Base-by-base conservation (phyloP, 2,329 filamentous ascomycete genomes). In the Diaporthe citri region DNA sequence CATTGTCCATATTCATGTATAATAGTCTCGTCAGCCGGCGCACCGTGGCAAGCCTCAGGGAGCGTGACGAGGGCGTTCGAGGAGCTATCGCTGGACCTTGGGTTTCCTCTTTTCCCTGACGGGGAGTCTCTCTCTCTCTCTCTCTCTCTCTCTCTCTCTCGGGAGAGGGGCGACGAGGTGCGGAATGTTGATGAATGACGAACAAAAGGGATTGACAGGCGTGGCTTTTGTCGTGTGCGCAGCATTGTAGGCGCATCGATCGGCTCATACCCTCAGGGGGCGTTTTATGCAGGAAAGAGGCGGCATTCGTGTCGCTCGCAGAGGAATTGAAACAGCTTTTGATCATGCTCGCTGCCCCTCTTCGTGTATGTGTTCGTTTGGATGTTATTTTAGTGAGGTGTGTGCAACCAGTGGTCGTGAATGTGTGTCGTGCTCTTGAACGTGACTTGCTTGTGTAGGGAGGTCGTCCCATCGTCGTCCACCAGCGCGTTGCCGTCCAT, bases 1-100 rank as follows among this genome's bases (percentile, higher is more conserved):
- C 46, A 52, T 13, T 64, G 64, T 67, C 64, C 64, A 71, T 71
- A 60, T 31, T 43, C 69, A 31, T 71, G 69, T 67, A 67, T 67
- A 67, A 67, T 67, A 67, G 1, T 67, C 46, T 52, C 64, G 46
- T 52, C 46, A 22, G 64, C 64, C n/a, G 31, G 46, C 64, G 34
- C 64, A 28, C 31, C 64, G 34, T 20, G 34, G 31, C 64, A 52
- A 67, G 31, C 31, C 64, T 52, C 43, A 52, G 46, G 41, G 46
- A 52, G 31, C 43, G 15, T 51, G 31, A 12, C 34, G 64, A 67
- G 52, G 46, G 48, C 64, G 64, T 52, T 39, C 22, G 64, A 13
- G 34, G 17, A 17, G 46, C 60, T 67, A 17, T 52, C 34, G 64
- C 34, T 28, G 31, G 28, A 46, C 31, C 34, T 67, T 67, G 22